phyloP scores from a whole-genome alignment of 2,329 filamentous ascomycete species.

The Hirsutella thompsonii region DNA sequence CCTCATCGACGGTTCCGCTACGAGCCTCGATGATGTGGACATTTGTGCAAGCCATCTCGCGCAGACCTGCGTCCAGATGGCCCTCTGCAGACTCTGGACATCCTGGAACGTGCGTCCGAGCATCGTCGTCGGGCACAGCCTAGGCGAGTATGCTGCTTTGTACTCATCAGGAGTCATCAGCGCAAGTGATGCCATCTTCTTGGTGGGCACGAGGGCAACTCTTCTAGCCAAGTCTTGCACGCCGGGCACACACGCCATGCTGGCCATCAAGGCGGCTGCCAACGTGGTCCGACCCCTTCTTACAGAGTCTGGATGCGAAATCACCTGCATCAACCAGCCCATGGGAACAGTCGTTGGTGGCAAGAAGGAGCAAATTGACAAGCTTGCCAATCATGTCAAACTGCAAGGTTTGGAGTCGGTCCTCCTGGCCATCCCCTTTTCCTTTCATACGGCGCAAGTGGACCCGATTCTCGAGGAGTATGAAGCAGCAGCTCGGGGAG shows the following conservation, averaged over 20 bases:
- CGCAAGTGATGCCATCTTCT: slow-evolving; percentile 56
- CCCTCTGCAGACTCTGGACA: slow-evolving; percentile 39
- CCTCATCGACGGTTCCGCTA: slow-evolving; percentile 36
- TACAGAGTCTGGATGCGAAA: slow-evolving; percentile 30
- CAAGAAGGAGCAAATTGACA: slow-evolving; percentile 24
- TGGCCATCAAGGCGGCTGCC: slow-evolving; percentile 30
- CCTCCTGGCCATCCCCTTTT: slow-evolving; percentile 35
- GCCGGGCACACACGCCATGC: slow-evolving; percentile 52
- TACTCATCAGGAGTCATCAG: slow-evolving; percentile 59
- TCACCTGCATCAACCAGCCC: slow-evolving; percentile 66
- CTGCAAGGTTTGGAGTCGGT: slow-evolving; percentile 27
- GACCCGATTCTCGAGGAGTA: slow-evolving; percentile 46
- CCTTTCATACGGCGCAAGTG: slow-evolving; percentile 41
- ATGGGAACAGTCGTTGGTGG: slow-evolving; percentile 60
- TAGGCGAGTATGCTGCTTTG: slow-evolving; percentile 27
- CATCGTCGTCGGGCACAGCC: slow-evolving; percentile 47
- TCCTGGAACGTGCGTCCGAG: slow-evolving; percentile 38
- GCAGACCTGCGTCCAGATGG: slow-evolving; percentile 43
- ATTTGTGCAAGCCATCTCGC: slow-evolving; percentile 28
- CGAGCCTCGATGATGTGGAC: slow-evolving; percentile 30
- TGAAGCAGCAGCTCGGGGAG: slow-evolving; percentile 26
- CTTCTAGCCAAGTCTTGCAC: slow-evolving; percentile 54
- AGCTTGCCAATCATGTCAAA: slow-evolving; percentile 25
- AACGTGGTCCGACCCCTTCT: slow-evolving; percentile 12
- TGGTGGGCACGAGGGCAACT: slow-evolving; percentile 56